Base-by-base conservation (phyloP, 176 grass and related monocot genomes). In the Ananas comosus region DNA sequence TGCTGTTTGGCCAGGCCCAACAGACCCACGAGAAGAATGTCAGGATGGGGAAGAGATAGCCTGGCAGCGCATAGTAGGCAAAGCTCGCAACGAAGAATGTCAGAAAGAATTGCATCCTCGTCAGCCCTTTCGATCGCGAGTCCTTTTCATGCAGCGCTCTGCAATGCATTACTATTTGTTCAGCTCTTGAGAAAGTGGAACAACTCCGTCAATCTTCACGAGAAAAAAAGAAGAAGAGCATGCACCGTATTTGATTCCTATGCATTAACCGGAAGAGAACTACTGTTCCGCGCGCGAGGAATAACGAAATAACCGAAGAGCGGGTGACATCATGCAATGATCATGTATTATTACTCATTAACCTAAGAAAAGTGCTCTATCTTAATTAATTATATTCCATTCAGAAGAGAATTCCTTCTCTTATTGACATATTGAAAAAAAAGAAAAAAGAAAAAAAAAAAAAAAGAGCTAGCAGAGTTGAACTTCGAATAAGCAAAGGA, bases 11-110 rank as follows among this genome's bases (percentile, higher is more conserved):
- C 91, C 91, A 96, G 61, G 65, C 64, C 91, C 91, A 96, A 76
- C 91, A 96, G 22, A 85, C 83, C 91, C 91, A 96, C 53, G 91
- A 96, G 84, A 96, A 96, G 88, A 96, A 96, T 64, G 78, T 96
- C 70, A 96, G 59, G 79, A 96, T 86, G 1, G 91, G 91, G 3
- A 96, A 81, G 50, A 96, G 81, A 70, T 96, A 96, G 0, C 91
- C 91, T 1, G 91, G 88, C 6, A 96, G 68, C 12, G 91, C 74
- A 76, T 96, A 96, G 79, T 96, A 96, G 3, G 78, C 82, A 65
- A 96, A 96, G 80, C 91, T 96, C 66, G 72, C 78, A 59, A 74
- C 79, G 66, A 96, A 83, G 75, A 96, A 88, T 61, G 84, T 83
- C 4, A 96, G 83, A 79, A 96, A 96, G 88, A 96, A 96, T 25